Evolutionary conservation across 805 yeast species (phyloP), one percentile per base, ranked within the genome.

Genomic region (Kodamaea laetipori): DNA sequence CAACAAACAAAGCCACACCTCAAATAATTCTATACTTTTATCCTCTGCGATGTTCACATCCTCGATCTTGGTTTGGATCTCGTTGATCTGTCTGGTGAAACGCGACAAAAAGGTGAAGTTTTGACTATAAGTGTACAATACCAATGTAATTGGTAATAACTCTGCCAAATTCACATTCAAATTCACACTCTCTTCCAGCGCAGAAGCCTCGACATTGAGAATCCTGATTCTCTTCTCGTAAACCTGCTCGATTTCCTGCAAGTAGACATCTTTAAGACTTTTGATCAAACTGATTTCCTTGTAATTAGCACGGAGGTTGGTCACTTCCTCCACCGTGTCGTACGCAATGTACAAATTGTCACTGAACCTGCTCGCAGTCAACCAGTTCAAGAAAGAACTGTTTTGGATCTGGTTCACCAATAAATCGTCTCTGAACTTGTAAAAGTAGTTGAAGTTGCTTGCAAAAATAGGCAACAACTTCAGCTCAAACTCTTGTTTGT

Each of bases 1-100:
- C 17, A 64, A 47, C 11, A 67, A 53, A 38, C 70, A 60, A n/a
- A 71, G 50, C 69, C 72, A 66, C 18, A 65, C 41, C 17, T 62
- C 68, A n/a, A 51, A 43, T 45, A 51, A 45, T 48, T 57, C 60
- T 17, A 58, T 41, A 6, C 35, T 28, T 7, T 15, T 44, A 21
- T 52, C 52, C 12, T 55, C 45, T 3, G 43, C 37, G 7, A 47
- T 47, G 11, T 43, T 39, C 2, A 47, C 21, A 31, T 50, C 55
- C 34, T 55, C 59, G 9, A 39, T 51, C 30, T 43, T 48, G 15
- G 35, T 33, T 8, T 32, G 34, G 6, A 44, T 35, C 17, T 37
- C 41, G 35, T 51, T 27, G 9, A 17, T n/a, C 40, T 55, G 57
- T 10, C 37, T 45, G 3, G 56, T 47, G 24, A 60, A 52, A 3